Base-by-base conservation (phyloP, 352 stramenopile species). In the Phytophthora aleatoria region DNA sequence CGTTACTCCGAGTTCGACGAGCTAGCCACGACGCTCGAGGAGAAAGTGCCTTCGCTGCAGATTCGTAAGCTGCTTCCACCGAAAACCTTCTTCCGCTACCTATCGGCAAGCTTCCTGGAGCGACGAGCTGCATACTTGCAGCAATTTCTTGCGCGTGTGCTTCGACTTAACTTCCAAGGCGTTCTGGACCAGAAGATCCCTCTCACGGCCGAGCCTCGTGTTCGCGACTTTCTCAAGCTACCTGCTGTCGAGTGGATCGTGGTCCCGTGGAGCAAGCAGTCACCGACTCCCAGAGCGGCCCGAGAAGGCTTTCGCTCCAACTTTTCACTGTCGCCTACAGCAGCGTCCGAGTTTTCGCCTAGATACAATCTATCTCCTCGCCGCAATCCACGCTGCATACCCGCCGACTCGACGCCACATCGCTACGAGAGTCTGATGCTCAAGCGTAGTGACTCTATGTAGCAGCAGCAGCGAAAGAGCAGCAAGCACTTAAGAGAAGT, bases 1-100 rank as follows among this genome's bases (percentile, higher is more conserved):
- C 83, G 86, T 13, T 94, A 83, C 55, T 86, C 77, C 3, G 86
- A 94, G 39, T 94, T 94, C 52, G 67, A 87, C 30, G 71, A 70
- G 9, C 59, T 94, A 9, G 81, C 74, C 36, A 54, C 76, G 28
- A 61, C 69, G 20, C 66, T 94, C 7, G 80, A 90, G 35, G 41
- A 42, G 20, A 94, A 94, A 57, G 39, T 92, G 26, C 74, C 74
- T 13, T 63, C 71, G 4, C 53, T 94, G 43, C 60, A 74, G 13
- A 50, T 89, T 20, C 68, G 81, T 16, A 67, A 73, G 26, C 59
- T 82, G 8, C 72, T 94, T n/a, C 86, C 86, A 7, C 70, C 77
- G 6, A 94, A 94, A 54, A 92, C 86, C 1, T 67, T 94, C 11
- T 92, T 92, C 47, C 73, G 79, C 16, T 90, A 79, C 31, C 45